Evolutionary conservation across 441 rosid genomes (phyloP), one percentile per base, ranked within the genome.

Genomic region (Macaranga tanarius): DNA sequence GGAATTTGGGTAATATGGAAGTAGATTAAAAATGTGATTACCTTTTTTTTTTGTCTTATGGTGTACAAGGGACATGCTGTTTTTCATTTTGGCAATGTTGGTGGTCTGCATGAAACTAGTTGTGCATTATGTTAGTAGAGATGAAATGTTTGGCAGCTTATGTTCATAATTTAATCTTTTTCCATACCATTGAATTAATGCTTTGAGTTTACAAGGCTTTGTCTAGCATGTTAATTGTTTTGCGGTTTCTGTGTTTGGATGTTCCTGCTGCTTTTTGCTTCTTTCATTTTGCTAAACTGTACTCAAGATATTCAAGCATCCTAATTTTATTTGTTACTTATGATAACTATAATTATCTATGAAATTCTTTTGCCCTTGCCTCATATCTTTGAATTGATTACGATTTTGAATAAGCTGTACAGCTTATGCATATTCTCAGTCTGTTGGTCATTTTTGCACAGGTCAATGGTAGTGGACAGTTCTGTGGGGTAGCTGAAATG

Each of bases 401-500:
- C 6, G 38, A 34, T 34, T 34, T 34, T 34, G 25, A n/a, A 55
- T n/a, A 26, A 40, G 10, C 75, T 47, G 10, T 42, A 22, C 52
- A 15, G 38, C 31, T 61, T 62, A 38, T 61, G 66, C 57, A 54
- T 40, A 28, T 61, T 56, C n/a, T 57, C 61, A 28, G 44, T 54
- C 74, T 55, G 51, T 45, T 69, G 71, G 47, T 56, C 31, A 59
- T 73, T 51, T 71, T 58, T 74, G 51, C 79, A 79, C 83, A 90
- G 96, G 96, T 90, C 69, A 90, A 90, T 79, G 93, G 90, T 63
- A 90, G 96, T 76, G 96, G 93, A 64, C 92, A 89, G 75, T 89
- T 90, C 79, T 91, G 96, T 67, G 96, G 96, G 79, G 90, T 89
- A 16, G 85, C 96, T 3, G 90, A 91, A 82, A 91, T 91, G 96